Base-by-base conservation (phyloP, 1,284 basidiomycete species). In the Rhodotorula sp. region DNA sequence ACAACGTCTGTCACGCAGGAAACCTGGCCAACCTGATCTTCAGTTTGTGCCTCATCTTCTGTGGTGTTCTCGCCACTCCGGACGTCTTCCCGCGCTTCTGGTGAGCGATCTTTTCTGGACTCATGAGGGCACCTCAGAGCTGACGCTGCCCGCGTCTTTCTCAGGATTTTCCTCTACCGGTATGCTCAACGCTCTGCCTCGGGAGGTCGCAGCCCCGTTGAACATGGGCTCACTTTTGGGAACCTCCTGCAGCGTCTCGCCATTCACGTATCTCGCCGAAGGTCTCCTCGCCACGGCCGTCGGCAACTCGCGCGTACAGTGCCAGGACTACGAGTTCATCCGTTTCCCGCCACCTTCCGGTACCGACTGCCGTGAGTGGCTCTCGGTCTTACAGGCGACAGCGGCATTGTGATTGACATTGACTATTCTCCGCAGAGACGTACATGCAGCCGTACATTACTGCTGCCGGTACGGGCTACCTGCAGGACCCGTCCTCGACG, bases 101-200 rank as follows among this genome's bases (percentile, higher is more conserved):
- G 23, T 49, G 34, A 34, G 34, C 48, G 8, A 2, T 9, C 48
- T 49, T 16, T 49, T 25, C 52, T 82, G 50, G 81, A 78, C 5
- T 4, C 8, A 13, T 53, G 3, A 10, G 1, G 25, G 12, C 21
- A 12, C n/a, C 52, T n/a, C 52, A 4, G 10, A 17, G 12, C 52
- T 14, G 67, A 19, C 79, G 9, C 72, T 74, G 59, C 55, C 71
- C 58, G 57, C 71, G n/a, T 91, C 17, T 88, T 87, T 9, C 17
- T 49, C 48, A 19, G 48, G 90, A 83, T 84, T 74, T 92, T 90
- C 89, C 89, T 92, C 89, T 90, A 91, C 81, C 86, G 34, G 34
- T 34, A 34, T 34, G 34, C 5, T 5, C 34, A 5, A 34, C 34
- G 34, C 34, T 34, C 34, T 34, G 34, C 34, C 34, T 34, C 34